Evolutionary conservation across 305 asterid genomes (phyloP).

Genomic region (Solanum hybrid): DNA sequence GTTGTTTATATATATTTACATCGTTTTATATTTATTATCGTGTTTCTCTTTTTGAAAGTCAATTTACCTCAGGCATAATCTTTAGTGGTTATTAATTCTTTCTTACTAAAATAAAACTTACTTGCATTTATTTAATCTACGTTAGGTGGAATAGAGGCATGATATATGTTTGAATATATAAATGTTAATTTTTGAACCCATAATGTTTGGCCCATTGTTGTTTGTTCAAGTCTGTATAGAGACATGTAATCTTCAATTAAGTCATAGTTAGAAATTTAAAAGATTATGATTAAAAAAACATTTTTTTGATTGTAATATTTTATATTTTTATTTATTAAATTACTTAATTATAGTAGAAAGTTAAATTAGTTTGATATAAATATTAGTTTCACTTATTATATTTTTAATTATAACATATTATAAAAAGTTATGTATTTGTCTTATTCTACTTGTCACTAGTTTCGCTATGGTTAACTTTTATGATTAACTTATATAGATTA

Average conservation of each 20-base stretch:
- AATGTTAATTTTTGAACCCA: not conserved
- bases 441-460: not conserved
- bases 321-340: not conserved
- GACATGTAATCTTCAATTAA: not conserved
- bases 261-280: not conserved
- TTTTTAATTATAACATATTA: not conserved
- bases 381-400: not conserved
- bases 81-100: not conserved
- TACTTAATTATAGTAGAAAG: not conserved
- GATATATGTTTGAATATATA: not conserved
- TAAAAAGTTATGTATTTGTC: not conserved
- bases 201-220: not conserved
- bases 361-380: not conserved
- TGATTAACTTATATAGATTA: not conserved
- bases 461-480: not conserved
- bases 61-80: too few relatives aligned
- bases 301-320: not conserved
- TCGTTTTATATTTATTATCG: too few relatives aligned
- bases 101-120: not conserved
- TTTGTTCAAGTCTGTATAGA: not conserved
- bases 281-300: not conserved
- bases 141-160: not conserved
- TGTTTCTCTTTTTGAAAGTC: too few relatives aligned
- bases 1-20: not conserved
- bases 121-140: not conserved